phyloP scores from a whole-genome alignment of 441 rosid species.

The Aleurites moluccanus region DNA sequence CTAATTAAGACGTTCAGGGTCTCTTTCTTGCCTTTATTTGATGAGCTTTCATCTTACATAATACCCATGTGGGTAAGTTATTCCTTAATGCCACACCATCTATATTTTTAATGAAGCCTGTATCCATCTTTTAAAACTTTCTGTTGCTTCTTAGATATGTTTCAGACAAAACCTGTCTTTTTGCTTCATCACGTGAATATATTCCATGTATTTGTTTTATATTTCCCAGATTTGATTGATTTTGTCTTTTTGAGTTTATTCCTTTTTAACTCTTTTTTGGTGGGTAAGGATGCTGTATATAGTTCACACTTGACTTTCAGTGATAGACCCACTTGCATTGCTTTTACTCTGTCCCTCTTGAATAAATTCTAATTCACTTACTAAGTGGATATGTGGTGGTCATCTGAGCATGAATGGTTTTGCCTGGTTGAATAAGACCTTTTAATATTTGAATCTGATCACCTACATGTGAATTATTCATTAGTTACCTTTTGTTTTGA shows the following conservation, averaged over 20 bases:
- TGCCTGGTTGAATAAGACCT: background rate
- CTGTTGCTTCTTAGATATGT: background rate
- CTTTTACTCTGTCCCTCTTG: background rate
- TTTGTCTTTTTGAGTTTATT: background rate
- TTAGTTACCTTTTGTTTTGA: background rate
- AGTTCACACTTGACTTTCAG: background rate
- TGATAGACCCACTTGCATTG: background rate
- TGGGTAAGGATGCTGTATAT: slow-evolving; percentile 11
- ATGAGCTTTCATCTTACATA: slow-evolving; percentile 80
- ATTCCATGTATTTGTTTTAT: background rate
- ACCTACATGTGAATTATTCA: background rate
- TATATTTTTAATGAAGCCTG: background rate
- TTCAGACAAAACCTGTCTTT: background rate
- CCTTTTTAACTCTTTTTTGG: background rate
- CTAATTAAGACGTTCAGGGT: slow-evolving; percentile 79
- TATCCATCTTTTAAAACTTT: background rate
- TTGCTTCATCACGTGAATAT: background rate
- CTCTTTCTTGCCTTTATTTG: slow-evolving; percentile 84
- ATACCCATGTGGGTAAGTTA: slow-evolving; percentile 94
- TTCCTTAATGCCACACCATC: slow-evolving; percentile 3
- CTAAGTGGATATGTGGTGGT: background rate
- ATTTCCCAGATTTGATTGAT: background rate
- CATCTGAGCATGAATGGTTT: background rate
- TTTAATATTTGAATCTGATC: background rate
- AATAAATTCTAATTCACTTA: slow-evolving; percentile 1